A percentile compares a stretch with the other conserved stretches of the same genome.
phyloP scores from a whole-genome alignment of 192 early-diverging fungal species.

The Chytriomyces hyalinus region DNA sequence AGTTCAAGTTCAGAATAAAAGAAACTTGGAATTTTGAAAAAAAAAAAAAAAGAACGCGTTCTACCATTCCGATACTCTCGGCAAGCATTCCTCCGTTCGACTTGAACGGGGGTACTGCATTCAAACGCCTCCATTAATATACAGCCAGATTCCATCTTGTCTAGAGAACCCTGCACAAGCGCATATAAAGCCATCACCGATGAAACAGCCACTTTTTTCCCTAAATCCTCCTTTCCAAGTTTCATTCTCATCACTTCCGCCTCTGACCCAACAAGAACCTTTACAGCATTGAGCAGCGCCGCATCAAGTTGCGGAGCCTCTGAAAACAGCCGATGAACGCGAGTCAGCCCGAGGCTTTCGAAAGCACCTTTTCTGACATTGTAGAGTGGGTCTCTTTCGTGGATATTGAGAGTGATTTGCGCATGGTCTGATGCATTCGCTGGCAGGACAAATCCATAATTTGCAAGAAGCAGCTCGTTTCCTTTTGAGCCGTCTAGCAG shows the following conservation, averaged over 20 bases:
- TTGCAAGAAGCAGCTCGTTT: constrained; percentile 57
- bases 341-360: constrained; percentile 8
- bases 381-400: constrained; percentile 41
- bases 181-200: constrained; percentile 26
- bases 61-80: constrained; percentile 11
- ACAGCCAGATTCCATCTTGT: neutral
- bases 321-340: constrained; percentile 48
- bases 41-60: neutral
- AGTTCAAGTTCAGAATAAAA: neutral
- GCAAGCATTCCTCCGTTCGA: neutral
- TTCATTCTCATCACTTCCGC: constrained; percentile 32
- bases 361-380: neutral
- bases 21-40: constrained; percentile 13
- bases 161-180: constrained; percentile 23
- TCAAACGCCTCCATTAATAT: neutral
- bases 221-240: neutral
- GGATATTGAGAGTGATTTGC: constrained; percentile 48
- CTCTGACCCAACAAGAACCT: constrained; percentile 47
- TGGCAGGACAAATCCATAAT: constrained; percentile 60
- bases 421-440: constrained; percentile 57
- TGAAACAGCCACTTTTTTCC: constrained; percentile 31
- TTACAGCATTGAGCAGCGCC: constrained; percentile 36
- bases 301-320: constrained; percentile 36
- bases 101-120: neutral
- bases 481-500: constrained; percentile 52